Base-by-base conservation (phyloP, 805 yeast genomes). In the Cyberlindnera euphorbiiphila region DNA sequence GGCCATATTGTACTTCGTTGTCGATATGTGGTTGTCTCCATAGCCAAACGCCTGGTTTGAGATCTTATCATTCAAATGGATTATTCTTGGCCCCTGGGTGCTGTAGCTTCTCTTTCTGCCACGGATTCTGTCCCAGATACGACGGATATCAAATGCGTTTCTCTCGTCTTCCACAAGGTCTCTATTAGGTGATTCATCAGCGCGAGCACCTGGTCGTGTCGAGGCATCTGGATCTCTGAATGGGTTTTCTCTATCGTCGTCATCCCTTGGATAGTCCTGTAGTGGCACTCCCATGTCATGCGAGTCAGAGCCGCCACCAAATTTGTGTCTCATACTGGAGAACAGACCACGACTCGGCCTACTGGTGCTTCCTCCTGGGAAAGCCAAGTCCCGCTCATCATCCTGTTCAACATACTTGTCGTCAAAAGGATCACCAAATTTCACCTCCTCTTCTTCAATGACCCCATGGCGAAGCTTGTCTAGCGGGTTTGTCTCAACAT, bases 1-100 rank as follows among this genome's bases (percentile, higher is more conserved):
- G 17, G 93, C 95, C 42, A 79, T 62, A 58, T 93, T 94, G 66
- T 94, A 93, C 59, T 93, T 93, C 10, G 98, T 89, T 5, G 99
- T 94, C 20, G 95, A 84, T 47, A 93, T 81, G 57, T 89, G 89
- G 61, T 93, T 93, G 42, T 80, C 89, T 39, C 73, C 69, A 62
- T 75, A 91, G 3, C 79, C 70, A 43, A 67, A 69, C 2, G 73
- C 61, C 8, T 61, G 50, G 53, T 85, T 85, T 9, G 76, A 69
- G 6, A 61, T 55, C 25, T 68, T 68, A 54, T 84, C 80, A 66
- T 85, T 85, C 34, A 89, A 57, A 50, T 74, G 69, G 16, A 91
- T 80, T n/a, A 69, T 53, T 43, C 93, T 69, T 20, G 87, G 85
- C 8, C 75, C 76, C n/a, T 53, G 50, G 9, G 45, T 27, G 6